Evolutionary conservation across 1,284 basidiomycete genomes (phyloP).

Genomic region (Cystobasidium slooffiae): DNA sequence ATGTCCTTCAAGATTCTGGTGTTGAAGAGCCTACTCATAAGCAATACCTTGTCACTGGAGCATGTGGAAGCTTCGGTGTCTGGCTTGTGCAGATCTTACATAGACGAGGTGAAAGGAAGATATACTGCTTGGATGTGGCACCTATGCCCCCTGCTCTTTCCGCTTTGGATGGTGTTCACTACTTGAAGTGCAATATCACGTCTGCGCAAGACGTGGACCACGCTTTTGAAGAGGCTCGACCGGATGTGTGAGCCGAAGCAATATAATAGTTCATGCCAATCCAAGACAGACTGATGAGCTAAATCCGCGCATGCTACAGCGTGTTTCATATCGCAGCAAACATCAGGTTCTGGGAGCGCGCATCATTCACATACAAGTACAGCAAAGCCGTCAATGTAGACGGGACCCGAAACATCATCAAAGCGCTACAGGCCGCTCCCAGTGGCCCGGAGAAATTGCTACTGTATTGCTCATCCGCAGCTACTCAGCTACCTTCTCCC

Average conservation of each 20-base stretch:
- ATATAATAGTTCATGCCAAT: not conserved
- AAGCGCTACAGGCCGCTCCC: not conserved
- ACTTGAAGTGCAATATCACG: conserved; percentile 29
- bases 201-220: not conserved
- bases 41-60: conserved; percentile 37
- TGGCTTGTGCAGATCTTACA: conserved; percentile 34
- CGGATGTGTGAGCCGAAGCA: conserved; percentile 23
- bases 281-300: not conserved
- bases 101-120: conserved; percentile 36
- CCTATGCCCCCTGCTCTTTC: conserved; percentile 6
- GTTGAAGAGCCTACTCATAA: conserved; percentile 16
- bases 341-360: conserved; percentile 40
- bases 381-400: conserved; percentile 32
- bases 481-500: conserved; percentile 21
- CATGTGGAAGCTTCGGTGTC: conserved; percentile 26
- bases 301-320: not conserved
- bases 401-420: conserved; percentile 30
- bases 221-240: conserved; percentile 20
- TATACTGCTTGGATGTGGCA: conserved; percentile 29
- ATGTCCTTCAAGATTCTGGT: conserved; percentile 26
- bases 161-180: conserved; percentile 17
- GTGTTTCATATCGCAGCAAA: conserved; percentile 35
- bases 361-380: conserved; percentile 14
- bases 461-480: conserved; percentile 38
- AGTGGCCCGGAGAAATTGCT: conserved; percentile 20